These are phyloP conservation scores for Begonia peltatifolia DNA, from an alignment of 306 rosid genomes.

Conservation along the genomic window DNA sequence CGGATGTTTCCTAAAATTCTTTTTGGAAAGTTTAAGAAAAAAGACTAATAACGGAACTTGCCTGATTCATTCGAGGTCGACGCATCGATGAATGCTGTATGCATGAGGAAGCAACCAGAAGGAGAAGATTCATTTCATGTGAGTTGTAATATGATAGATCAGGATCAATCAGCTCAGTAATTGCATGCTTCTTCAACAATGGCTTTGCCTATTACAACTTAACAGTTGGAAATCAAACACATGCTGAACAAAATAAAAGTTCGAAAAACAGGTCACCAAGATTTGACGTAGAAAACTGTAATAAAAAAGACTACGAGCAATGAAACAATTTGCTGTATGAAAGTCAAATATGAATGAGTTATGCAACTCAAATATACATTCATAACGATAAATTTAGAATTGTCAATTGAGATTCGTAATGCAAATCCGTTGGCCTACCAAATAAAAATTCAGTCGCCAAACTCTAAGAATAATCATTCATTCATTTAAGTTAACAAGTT, in stretches of 20 bases:
- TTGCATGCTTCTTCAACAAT: slow-evolving; percentile 52
- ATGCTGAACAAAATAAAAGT: too few relatives aligned
- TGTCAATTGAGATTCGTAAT: background rate
- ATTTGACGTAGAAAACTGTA: background rate
- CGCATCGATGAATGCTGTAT: slow-evolving; percentile 71
- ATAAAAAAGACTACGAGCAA: background rate
- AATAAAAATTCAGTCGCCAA: background rate
- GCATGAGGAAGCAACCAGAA: slow-evolving; percentile 74
- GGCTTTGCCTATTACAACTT: slow-evolving; percentile 53
- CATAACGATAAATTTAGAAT: too few relatives aligned
- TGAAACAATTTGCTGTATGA: too few relatives aligned
- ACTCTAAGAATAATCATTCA: background rate
- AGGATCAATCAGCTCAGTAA: slow-evolving; percentile 49
- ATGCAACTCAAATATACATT: too few relatives aligned
- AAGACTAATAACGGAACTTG: slow-evolving; percentile 6
- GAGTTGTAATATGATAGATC: slow-evolving; percentile 38
- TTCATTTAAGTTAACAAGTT: background rate
- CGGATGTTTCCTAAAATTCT: too few relatives aligned
- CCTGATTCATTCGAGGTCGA: slow-evolving; percentile 78
- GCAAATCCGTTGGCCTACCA: background rate
- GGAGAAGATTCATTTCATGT: slow-evolving; percentile 42
- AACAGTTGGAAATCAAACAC: too few relatives aligned
- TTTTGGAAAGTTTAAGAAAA: background rate
- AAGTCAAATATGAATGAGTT: too few relatives aligned
- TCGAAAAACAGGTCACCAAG: too few relatives aligned